Evolutionary conservation across 1,284 basidiomycete genomes (phyloP).

Genomic region (Papiliotrema fonsecae): DNA sequence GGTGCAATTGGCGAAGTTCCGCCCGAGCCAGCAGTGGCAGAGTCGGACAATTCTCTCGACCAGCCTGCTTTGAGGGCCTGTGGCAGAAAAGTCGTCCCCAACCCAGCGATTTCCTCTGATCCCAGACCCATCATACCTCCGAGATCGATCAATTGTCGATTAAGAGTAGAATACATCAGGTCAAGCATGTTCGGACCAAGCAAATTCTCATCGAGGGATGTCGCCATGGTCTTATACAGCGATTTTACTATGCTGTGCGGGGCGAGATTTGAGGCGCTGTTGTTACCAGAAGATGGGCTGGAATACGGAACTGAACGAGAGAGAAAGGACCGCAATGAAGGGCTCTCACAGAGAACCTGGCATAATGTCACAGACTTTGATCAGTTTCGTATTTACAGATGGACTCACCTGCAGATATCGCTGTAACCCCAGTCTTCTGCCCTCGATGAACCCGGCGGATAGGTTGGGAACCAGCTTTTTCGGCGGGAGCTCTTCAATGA

Average conservation of each 20-base stretch:
- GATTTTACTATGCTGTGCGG: slow-evolving; percentile 69
- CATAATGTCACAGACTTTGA: slow-evolving; percentile 66
- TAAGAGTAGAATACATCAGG: slow-evolving; percentile 63
- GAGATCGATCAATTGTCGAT: slow-evolving; percentile 78
- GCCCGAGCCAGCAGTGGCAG: not conserved
- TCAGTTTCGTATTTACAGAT: not conserved
- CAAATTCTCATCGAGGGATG: slow-evolving; percentile 89
- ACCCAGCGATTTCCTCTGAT: slow-evolving; percentile 52
- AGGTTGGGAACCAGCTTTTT: slow-evolving; percentile 81
- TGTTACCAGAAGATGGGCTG: slow-evolving; percentile 1
- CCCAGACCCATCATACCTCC: slow-evolving; percentile 72
- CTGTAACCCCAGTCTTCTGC: slow-evolving; percentile 70
- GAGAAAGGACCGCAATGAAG: slow-evolving; percentile 77
- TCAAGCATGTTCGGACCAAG: slow-evolving; percentile 91
- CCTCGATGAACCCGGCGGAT: slow-evolving; percentile 73
- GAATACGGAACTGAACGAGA: slow-evolving; percentile 53
- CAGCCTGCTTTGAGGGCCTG: slow-evolving; percentile 54
- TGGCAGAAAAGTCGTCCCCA: slow-evolving; percentile 18
- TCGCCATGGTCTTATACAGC: slow-evolving; percentile 80
- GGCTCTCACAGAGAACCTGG: slow-evolving; percentile 71
- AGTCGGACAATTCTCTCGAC: not conserved
- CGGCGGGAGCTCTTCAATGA: slow-evolving; percentile 73
- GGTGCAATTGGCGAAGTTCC: not conserved
- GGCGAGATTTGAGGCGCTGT: slow-evolving; percentile 12
- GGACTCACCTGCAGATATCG: slow-evolving; percentile 75